These are phyloP conservation scores for Jacaranda copaia DNA, from an alignment of 257 asterid species.

Conservation along the genomic window DNA sequence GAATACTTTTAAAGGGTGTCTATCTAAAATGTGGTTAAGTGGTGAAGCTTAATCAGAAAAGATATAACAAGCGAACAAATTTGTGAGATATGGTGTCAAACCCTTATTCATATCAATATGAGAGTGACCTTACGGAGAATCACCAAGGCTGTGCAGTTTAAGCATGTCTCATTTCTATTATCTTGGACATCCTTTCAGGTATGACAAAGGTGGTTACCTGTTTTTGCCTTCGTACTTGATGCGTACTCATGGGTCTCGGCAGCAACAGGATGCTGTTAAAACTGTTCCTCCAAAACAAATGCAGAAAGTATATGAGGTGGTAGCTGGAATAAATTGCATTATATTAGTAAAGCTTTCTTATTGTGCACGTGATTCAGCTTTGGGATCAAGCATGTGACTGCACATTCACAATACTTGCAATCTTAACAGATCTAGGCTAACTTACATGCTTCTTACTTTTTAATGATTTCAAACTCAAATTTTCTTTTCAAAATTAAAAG, in stretches of 20 bases:
- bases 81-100: conserved; percentile 6
- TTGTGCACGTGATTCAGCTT: conserved; percentile 16
- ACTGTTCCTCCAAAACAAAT: conserved; percentile 68
- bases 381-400: conserved; percentile 14
- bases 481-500: conserved; percentile 1
- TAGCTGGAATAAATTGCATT: conserved; percentile 35
- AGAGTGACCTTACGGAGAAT: conserved; percentile 14
- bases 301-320: conserved; percentile 91
- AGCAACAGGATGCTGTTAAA: conserved; percentile 81
- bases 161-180: conserved; percentile 27
- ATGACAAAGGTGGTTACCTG: conserved; percentile 94
- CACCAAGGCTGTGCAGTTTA: conserved; percentile 22
- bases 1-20: conserved; percentile 23
- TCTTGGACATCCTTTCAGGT: conserved; percentile 57
- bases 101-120: conserved; percentile 5
- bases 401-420: background rate
- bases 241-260: conserved; percentile 94
- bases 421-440: conserved; percentile 5
- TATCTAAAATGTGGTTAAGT: conserved; percentile 1
- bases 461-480: conserved; percentile 10
- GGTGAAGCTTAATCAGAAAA: conserved; percentile 18
- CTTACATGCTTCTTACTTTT: conserved; percentile 30
- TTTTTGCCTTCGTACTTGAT: conserved; percentile 91
- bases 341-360: conserved; percentile 22
- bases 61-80: conserved; percentile 11